Percentiles rank a stretch among this genome's conserved stretches.
Conservation (phyloP, 441 rosid genomes). For the Jatropha podagrica region DNA sequence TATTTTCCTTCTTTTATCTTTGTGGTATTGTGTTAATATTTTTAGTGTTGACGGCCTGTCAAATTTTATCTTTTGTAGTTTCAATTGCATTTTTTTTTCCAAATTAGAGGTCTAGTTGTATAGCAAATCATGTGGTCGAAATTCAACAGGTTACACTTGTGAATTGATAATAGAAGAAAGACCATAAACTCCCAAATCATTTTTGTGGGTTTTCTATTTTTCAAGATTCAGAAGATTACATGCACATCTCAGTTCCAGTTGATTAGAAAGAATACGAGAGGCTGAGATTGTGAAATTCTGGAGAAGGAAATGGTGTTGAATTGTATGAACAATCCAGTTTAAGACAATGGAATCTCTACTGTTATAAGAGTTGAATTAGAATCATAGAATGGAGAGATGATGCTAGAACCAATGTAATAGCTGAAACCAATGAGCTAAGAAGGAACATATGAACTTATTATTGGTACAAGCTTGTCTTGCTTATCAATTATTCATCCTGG, state of each 20-base stretch:
- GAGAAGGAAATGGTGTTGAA: background rate
- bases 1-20: background rate
- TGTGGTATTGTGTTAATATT: background rate
- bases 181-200: background rate
- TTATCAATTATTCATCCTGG: background rate
- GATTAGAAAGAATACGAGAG: too few species aligned
- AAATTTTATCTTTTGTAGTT: background rate
- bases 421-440: background rate
- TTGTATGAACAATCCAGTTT: background rate
- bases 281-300: background rate
- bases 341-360: background rate
- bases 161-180: background rate
- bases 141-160: background rate
- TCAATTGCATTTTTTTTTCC: background rate
- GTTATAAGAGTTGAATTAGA: background rate
- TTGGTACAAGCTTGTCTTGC: background rate
- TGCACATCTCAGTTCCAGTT: background rate
- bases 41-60: background rate
- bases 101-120: background rate
- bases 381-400: background rate
- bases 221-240: conserved; percentile 7
- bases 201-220: background rate
- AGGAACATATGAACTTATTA: background rate
- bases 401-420: background rate
- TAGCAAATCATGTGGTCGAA: background rate